phyloP scores from a whole-genome alignment of 495 filamentous ascomycete species.

The Podospora appendiculata region DNA sequence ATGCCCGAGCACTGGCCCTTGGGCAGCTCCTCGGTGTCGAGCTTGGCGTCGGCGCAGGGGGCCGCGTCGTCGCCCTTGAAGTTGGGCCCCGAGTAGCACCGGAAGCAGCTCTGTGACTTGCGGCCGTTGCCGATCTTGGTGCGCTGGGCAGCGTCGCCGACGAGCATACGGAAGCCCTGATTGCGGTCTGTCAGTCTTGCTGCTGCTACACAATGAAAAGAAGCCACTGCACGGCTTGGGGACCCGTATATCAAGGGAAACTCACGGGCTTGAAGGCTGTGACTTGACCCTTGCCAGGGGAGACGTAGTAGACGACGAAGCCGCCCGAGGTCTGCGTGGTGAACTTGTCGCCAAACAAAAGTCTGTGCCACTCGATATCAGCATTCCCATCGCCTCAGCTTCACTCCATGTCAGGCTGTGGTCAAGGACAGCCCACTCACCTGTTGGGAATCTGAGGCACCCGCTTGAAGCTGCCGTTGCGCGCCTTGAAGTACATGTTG shows the following conservation, averaged over 20 bases:
- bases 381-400: conserved; percentile 30
- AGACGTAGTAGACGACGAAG: conserved; percentile 40
- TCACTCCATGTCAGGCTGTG: conserved; percentile 29
- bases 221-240: too few relatives aligned
- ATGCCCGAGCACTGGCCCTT: conserved; percentile 25
- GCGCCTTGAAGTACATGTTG: conserved; percentile 32
- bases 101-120: conserved; percentile 31
- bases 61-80: conserved; percentile 29
- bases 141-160: conserved; percentile 27
- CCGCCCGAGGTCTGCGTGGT: conserved; percentile 32
- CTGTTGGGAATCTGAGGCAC: conserved; percentile 32
- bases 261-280: conserved; percentile 40
- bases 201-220: neutral
- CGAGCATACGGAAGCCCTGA: conserved; percentile 36
- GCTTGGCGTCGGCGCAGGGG: conserved; percentile 23
- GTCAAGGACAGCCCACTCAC: too few relatives aligned
- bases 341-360: conserved; percentile 30
- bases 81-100: conserved; percentile 30
- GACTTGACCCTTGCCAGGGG: conserved; percentile 29
- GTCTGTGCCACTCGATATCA: too few relatives aligned
- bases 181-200: neutral
- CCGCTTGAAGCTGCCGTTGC: conserved; percentile 32
- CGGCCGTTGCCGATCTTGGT: conserved; percentile 10
- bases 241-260: too few relatives aligned
- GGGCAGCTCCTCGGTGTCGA: conserved; percentile 22